Conservation (phyloP, 345 rosid species). For the Populus davidiana region DNA sequence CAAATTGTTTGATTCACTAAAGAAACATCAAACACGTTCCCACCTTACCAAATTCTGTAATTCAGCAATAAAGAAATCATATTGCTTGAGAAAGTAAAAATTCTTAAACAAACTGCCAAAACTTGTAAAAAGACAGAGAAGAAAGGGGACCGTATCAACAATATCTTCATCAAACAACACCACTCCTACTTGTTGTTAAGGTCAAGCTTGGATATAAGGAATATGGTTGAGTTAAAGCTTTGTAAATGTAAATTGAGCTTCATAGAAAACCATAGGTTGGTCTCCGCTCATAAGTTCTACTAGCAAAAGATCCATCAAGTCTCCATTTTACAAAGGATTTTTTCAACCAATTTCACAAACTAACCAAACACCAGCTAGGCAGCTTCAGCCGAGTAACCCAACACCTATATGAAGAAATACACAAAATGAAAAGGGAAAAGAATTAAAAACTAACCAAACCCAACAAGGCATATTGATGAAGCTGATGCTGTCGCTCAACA, state of each 20-base stretch:
- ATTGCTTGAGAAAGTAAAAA: conserved; percentile 20
- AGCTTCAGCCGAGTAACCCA: conserved; percentile 15
- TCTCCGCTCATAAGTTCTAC: conserved; percentile 1
- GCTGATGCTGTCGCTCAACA: conserved; percentile 38
- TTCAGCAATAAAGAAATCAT: conserved; percentile 35
- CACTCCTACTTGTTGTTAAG: neutral
- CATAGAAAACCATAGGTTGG: neutral
- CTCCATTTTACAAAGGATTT: conserved; percentile 20
- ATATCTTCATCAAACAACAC: neutral
- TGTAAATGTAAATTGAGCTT: neutral
- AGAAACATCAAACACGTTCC: conserved; percentile 32
- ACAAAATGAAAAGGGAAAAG: neutral
- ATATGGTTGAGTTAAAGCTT: neutral
- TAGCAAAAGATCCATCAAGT: conserved; percentile 20
- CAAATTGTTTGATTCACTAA: conserved; percentile 21
- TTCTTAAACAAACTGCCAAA: conserved; percentile 17
- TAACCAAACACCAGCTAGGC: conserved; percentile 8
- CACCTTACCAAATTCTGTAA: conserved; percentile 42
- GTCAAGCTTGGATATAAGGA: neutral
- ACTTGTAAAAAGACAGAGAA: neutral
- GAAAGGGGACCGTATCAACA: neutral
- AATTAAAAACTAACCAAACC: conserved; percentile 16
- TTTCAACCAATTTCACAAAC: conserved; percentile 19
- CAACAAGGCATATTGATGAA: conserved; percentile 39
- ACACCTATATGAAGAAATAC: conserved; percentile 15